Base-by-base conservation (phyloP, 306 rosid genomes). In the Pterocarpus macrocarpus region DNA sequence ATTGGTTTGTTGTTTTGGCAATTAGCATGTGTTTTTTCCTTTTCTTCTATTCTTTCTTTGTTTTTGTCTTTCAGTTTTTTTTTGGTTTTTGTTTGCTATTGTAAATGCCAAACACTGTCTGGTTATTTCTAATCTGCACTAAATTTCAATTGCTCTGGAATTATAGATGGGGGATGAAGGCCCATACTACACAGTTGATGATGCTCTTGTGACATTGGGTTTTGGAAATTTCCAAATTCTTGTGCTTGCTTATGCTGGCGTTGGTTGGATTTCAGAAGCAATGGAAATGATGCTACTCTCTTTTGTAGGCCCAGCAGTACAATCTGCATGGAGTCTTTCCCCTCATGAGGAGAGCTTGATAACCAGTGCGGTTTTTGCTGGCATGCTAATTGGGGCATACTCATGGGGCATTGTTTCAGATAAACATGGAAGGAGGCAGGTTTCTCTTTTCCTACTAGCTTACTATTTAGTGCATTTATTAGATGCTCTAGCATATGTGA, bases 221-320 rank as follows among this genome's bases (percentile, higher is more conserved):
- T 95, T 93, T 83, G 99, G 98, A 73, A 89, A 88, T 4, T 95
- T 91, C 85, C 99, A 95, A 83, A 77, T 91, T 22, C 82, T 93
- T 3, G 98, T 95, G 80, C 96, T 95, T 67, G 85, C 47, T 71
- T 95, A 95, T 78, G 99, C 99, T 3, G 99, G 99, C 73, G 80
- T 93, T 88, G 98, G 96, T 66, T 95, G 99, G 98, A 41, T 90
- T 71, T 92, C 99, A 63, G 99, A 95, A 87, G 99, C 98, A 39
- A 95, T 95, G 99, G 99, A 95, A 89, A 88, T 95, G 99, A 95
- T 95, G 99, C 68, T 95, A 28, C 98, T 95, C 39, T 95, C 97
- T 32, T 92, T 95, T 83, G 90, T 95, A 4, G 99, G 99, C 66
- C 98, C 99, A 7, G 99, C 99, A 8, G 94, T 93, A 80, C 91